Conservation (phyloP, 2,329 filamentous ascomycete species). For the Sphaerulina musiva region DNA sequence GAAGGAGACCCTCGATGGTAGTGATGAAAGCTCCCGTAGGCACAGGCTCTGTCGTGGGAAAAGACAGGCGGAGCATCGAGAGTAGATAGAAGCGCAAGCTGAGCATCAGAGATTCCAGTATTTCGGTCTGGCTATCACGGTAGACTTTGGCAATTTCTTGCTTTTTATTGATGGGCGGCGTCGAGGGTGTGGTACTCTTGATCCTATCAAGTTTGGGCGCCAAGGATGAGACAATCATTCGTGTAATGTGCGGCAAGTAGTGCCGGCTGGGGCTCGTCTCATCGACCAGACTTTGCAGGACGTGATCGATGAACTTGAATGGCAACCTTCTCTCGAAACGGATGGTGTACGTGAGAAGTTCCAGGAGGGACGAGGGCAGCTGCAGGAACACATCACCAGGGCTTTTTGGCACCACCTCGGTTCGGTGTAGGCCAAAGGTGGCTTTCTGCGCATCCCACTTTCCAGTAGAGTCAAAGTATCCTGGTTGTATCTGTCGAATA, state of each 20-base stretch:
- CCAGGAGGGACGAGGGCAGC: slow-evolving; percentile 31
- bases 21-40: slow-evolving; percentile 22
- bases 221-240: slow-evolving; percentile 32
- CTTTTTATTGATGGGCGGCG: slow-evolving; percentile 33
- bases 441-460: slow-evolving; percentile 34
- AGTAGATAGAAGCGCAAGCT: slow-evolving; percentile 28
- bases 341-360: slow-evolving; percentile 34
- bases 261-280: slow-evolving; percentile 22
- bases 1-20: slow-evolving; percentile 28
- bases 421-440: slow-evolving; percentile 34
- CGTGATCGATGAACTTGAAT: slow-evolving; percentile 27
- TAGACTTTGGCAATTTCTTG: slow-evolving; percentile 41
- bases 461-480: slow-evolving; percentile 31
- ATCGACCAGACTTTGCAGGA: slow-evolving; percentile 25
- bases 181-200: slow-evolving; percentile 19
- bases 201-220: slow-evolving; percentile 32
- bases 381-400: slow-evolving; percentile 22
- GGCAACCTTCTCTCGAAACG: slow-evolving; percentile 30
- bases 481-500: slow-evolving; percentile 28
- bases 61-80: slow-evolving; percentile 17
- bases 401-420: not conserved
- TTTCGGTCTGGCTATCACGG: slow-evolving; percentile 36
- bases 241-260: slow-evolving; percentile 32
- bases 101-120: slow-evolving; percentile 28
- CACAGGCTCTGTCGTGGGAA: slow-evolving; percentile 4